Evolutionary conservation across 2,329 filamentous ascomycete species (phyloP).

Genomic region (Lojkania enalia): DNA sequence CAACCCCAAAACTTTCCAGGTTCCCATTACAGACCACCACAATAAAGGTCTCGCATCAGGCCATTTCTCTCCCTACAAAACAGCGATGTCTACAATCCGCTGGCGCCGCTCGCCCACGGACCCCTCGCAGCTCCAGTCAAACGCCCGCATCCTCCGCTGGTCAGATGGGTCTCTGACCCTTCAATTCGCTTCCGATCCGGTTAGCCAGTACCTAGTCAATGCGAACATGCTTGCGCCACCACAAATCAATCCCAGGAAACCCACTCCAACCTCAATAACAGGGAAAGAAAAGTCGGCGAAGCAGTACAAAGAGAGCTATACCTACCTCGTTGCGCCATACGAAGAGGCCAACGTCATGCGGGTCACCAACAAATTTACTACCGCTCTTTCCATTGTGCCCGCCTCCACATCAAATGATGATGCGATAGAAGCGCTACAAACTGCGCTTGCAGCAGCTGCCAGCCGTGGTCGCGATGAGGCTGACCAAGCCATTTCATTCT

Average conservation of each 20-base stretch:
- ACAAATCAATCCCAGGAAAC: conserved; percentile 53
- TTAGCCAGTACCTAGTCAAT: conserved; percentile 73
- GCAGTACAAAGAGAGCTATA: conserved; percentile 72
- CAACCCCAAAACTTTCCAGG: conserved; percentile 66
- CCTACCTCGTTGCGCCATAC: conserved; percentile 74
- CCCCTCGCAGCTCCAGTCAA: conserved; percentile 70
- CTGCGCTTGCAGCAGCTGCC: conserved; percentile 66
- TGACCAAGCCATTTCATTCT: conserved; percentile 64
- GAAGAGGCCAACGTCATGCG: conserved; percentile 69
- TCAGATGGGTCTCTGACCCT: conserved; percentile 78
- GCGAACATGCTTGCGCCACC: conserved; percentile 70
- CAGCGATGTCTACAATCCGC: conserved; percentile 68
- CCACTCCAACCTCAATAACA: conserved; percentile 50
- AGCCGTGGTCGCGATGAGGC: conserved; percentile 50
- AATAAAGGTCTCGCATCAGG: conserved; percentile 49
- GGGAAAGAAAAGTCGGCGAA: conserved; percentile 16
- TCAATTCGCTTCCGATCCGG: conserved; percentile 68
- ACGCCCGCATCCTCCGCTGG: conserved; percentile 75
- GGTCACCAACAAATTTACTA: conserved; percentile 74
- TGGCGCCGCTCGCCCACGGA: conserved; percentile 69
- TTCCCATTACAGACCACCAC: conserved; percentile 63
- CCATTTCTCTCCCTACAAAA: conserved; percentile 63
- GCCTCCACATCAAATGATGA: conserved; percentile 71
- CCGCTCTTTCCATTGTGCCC: conserved; percentile 70
- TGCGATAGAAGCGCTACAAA: conserved; percentile 69